phyloP scores from a whole-genome alignment of 352 stramenopile species.

The Globisporangium yorkense region DNA sequence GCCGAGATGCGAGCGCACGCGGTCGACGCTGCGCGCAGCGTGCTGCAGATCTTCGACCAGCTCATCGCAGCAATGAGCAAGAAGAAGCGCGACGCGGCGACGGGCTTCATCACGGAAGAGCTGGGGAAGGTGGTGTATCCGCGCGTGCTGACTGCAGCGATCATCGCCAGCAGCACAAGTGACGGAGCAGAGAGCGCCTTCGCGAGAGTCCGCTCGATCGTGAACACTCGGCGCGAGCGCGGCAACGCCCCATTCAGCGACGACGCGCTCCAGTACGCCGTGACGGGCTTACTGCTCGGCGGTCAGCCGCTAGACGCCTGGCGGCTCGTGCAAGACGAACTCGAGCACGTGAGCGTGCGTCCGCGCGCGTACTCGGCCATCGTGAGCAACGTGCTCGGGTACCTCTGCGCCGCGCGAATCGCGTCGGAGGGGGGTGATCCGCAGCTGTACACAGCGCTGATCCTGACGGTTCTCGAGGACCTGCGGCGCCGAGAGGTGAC shows the following conservation, averaged over 20 bases:
- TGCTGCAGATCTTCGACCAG: slow-evolving; percentile 7
- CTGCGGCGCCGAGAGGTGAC: background rate
- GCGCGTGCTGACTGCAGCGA: slow-evolving; percentile 3
- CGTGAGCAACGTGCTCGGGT: slow-evolving; percentile 4
- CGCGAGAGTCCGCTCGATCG: background rate
- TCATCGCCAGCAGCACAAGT: slow-evolving; percentile 1
- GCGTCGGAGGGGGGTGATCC: background rate
- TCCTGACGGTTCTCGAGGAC: slow-evolving; percentile 9
- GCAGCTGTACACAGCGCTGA: background rate
- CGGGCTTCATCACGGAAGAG: background rate
- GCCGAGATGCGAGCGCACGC: background rate
- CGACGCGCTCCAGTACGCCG: slow-evolving; percentile 4
- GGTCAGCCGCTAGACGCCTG: slow-evolving; percentile 1
- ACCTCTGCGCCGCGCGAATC: background rate
- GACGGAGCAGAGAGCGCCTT: background rate
- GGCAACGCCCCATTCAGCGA: slow-evolving; percentile 6
- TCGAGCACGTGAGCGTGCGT: slow-evolving; percentile 3
- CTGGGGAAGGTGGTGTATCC: slow-evolving; percentile 3
- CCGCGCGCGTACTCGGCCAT: background rate
- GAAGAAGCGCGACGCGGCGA: background rate
- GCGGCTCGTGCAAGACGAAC: slow-evolving; percentile 7
- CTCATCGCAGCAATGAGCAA: background rate
- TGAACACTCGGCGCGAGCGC: background rate
- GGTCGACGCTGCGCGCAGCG: background rate
- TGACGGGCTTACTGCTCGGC: slow-evolving; percentile 5